A percentile compares a stretch with the other conserved stretches of the same genome.
Conservation (phyloP, 192 early-diverging fungal species). For the Fimicolochytrium jonesii region DNA sequence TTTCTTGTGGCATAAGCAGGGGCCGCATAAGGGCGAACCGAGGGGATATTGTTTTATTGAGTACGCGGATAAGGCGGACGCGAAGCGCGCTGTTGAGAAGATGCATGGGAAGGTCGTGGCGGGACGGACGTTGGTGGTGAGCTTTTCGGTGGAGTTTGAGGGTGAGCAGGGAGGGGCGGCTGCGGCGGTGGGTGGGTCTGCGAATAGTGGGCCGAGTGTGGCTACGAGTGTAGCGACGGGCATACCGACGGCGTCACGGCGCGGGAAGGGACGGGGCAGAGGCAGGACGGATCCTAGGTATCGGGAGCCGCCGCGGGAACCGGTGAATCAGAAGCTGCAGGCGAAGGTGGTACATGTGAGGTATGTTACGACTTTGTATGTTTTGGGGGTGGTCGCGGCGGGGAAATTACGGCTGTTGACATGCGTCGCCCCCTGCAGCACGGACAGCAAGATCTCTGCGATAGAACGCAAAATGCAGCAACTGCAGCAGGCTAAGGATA, state of each 20-base stretch:
- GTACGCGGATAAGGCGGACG: conserved; percentile 44
- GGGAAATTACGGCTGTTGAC: no score
- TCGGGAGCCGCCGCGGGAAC: conserved; percentile 38
- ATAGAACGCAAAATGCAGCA: conserved; percentile 62
- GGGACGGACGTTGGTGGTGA: conserved; percentile 55
- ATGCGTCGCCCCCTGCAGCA: conserved; percentile 32
- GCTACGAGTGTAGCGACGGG: background rate
- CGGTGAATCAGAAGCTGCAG: conserved; percentile 27
- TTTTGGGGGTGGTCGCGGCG: no score
- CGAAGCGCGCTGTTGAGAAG: conserved; percentile 47
- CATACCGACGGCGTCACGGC: background rate
- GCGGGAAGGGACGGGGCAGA: background rate
- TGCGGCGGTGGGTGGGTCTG: background rate
- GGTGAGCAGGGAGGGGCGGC: background rate
- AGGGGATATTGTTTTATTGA: conserved; percentile 71
- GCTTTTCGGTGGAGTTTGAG: conserved; percentile 15
- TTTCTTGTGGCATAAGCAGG: conserved; percentile 62
- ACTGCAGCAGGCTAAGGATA: conserved; percentile 23
- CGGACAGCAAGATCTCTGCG: conserved; percentile 61
- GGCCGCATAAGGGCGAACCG: conserved; percentile 62
- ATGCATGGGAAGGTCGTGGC: conserved; percentile 55
- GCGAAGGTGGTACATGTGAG: conserved; percentile 42
- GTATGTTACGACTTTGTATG: conserved; percentile 21
- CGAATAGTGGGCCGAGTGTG: background rate
- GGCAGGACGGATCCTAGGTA: conserved; percentile 23